Evolutionary conservation across 2,329 filamentous ascomycete species (phyloP).

Genomic region (Penicillium concentricum): DNA sequence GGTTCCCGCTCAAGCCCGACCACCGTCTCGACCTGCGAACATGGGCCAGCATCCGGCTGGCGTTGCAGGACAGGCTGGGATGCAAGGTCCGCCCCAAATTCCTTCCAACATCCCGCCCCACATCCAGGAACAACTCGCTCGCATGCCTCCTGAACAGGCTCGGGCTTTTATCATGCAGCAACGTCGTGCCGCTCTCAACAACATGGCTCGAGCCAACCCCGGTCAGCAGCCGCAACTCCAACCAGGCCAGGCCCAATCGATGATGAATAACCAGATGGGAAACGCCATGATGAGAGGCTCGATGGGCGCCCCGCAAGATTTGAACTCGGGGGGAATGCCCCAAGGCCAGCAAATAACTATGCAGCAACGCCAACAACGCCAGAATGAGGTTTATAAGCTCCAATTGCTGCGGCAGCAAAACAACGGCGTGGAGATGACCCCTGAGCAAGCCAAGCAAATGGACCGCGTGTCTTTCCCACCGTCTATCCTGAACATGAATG

Average conservation of each 20-base stretch:
- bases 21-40: constrained; percentile 34
- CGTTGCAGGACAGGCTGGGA: constrained; percentile 29
- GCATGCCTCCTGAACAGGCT: constrained; percentile 38
- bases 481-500: constrained; percentile 30
- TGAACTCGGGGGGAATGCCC: constrained; percentile 27
- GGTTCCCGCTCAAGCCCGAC: constrained; percentile 32
- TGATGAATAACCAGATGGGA: constrained; percentile 34
- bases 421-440: constrained; percentile 37
- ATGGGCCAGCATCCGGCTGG: constrained; percentile 34
- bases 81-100: constrained; percentile 36
- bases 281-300: constrained; percentile 37
- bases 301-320: constrained; percentile 35
- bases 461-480: constrained; percentile 41
- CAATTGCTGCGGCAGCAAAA: constrained; percentile 36
- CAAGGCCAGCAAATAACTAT: constrained; percentile 32
- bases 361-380: constrained; percentile 36
- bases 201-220: constrained; percentile 32
- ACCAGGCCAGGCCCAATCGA: constrained; percentile 31
- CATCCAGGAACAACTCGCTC: constrained; percentile 36
- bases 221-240: constrained; percentile 33
- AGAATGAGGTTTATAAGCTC: constrained; percentile 33
- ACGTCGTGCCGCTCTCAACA: constrained; percentile 34
- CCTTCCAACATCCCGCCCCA: constrained; percentile 36
- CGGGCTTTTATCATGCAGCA: constrained; percentile 34
- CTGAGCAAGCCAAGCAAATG: constrained; percentile 45